Evolutionary conservation across 352 stramenopile genomes (phyloP), one percentile per base, ranked within the genome.

Genomic region (Hyaloperonospora arabidopsidis): DNA sequence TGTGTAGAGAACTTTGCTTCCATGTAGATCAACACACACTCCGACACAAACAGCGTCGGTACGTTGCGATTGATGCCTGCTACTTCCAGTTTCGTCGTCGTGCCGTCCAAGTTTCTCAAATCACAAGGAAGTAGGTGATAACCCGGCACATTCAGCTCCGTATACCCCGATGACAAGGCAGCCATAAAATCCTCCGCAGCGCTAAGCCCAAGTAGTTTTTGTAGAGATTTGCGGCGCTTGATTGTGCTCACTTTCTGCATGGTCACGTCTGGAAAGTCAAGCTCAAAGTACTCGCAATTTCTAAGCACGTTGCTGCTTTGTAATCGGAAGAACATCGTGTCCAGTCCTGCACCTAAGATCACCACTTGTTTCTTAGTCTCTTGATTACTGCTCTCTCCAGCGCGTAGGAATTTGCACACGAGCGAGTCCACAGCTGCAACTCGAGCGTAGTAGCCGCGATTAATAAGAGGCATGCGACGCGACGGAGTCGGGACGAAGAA

Each of bases 21-120:
- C 74, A 97, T 95, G 73, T 97, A 97, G 54, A 95, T 90, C 36
- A 97, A 54, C 54, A 97, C 89, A 46, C 81, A 94, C 60, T 97
- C 89, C 4, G 89, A 96, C 48, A 97, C 71, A 45, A 97, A 90
- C 39, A 93, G 57, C 41, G 79, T 89, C 11, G 76, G 80, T 8
- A 64, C 38, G 25, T 21, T 73, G 19, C 15, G 38, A 56, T 89
- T 66, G 21, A 91, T 64, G 1, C 80, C 76, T 1, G 75, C 77
- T 2, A 49, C 65, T 38, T 87, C 74, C 43, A 91, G 60, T 48
- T 89, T 89, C 14, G 64, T 48, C 6, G 54, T 76, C 2, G 72
- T 84, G 0, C 55, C 61, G 12, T 68, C 49, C 39, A 87, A 67
- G 38, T 93, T 80, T 8, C 82, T 67, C 46, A 95, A 50, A 57